These are phyloP conservation scores for Solanum hybrid DNA, from an alignment of 305 asterid genomes.

Conservation along the genomic window DNA sequence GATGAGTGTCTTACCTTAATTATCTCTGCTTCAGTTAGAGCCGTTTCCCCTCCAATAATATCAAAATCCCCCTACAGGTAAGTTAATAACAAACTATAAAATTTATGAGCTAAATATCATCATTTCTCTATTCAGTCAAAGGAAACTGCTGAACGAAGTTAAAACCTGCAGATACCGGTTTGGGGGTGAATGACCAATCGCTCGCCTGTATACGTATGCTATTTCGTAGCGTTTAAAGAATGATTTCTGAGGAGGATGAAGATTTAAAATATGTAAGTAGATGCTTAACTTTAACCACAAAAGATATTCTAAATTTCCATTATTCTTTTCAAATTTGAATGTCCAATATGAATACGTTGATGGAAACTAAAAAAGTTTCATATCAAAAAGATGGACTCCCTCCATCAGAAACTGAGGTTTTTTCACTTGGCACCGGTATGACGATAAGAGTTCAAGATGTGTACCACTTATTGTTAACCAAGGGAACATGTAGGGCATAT, in stretches of 20 bases:
- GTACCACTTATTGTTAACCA: not conserved
- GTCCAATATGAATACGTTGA: not conserved
- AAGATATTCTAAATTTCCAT: not conserved
- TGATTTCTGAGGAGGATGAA: slow-evolving; percentile 44
- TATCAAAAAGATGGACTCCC: not conserved
- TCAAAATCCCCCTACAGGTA: slow-evolving; percentile 80
- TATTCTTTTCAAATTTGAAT: not conserved
- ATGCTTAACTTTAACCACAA: not conserved
- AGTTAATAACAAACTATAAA: not conserved
- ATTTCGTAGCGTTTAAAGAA: slow-evolving; percentile 81
- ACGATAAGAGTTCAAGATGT: not conserved
- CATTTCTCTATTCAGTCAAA: not conserved
- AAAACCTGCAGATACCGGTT: slow-evolving; percentile 91
- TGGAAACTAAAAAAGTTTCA: not conserved
- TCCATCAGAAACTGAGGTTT: not conserved
- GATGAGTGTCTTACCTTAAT: slow-evolving; percentile 49
- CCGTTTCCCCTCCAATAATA: slow-evolving; percentile 81
- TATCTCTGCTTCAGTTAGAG: slow-evolving; percentile 92
- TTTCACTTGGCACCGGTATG: not conserved
- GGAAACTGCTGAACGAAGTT: slow-evolving; percentile 1
- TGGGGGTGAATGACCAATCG: slow-evolving; percentile 96
- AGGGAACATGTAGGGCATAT: not conserved
- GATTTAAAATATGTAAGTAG: not conserved
- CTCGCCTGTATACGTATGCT: slow-evolving; percentile 78
- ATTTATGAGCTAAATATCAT: not conserved